These are phyloP conservation scores for Phoma sp. DNA, from an alignment of 2,329 filamentous ascomycete genomes.

Conservation along the genomic window DNA sequence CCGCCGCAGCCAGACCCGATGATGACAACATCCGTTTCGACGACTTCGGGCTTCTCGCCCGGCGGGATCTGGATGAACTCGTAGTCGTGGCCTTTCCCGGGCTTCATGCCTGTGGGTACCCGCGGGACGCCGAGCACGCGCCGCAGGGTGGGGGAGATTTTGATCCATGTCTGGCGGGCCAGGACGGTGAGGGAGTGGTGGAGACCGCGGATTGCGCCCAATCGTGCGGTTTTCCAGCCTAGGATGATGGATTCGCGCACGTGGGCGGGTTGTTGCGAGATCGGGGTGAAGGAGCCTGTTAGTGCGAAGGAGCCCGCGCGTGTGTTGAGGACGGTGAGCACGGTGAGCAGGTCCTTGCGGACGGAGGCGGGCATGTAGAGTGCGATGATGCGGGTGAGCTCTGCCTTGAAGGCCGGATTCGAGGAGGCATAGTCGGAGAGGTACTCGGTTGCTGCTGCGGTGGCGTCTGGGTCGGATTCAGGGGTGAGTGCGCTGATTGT, in stretches of 20 bases:
- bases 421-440: conserved; percentile 60
- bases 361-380: conserved; percentile 57
- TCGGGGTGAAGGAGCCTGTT: conserved; percentile 69
- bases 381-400: conserved; percentile 57
- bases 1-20: conserved; percentile 88
- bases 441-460: conserved; percentile 58
- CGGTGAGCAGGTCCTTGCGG: conserved; percentile 56
- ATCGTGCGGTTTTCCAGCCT: conserved; percentile 65
- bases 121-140: conserved; percentile 65
- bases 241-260: conserved; percentile 68
- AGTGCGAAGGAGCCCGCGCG: conserved; percentile 67
- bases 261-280: conserved; percentile 65
- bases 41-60: conserved; percentile 59
- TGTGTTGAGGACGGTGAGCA: conserved; percentile 63
- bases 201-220: conserved; percentile 62
- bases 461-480: conserved; percentile 38
- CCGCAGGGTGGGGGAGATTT: conserved; percentile 62
- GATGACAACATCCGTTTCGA: conserved; percentile 83
- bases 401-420: conserved; percentile 60
- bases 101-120: conserved; percentile 60
- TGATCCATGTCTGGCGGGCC: conserved; percentile 61
- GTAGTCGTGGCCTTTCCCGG: conserved; percentile 61
- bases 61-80: conserved; percentile 68
- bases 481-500: conserved; percentile 37
- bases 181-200: conserved; percentile 63